Evolutionary conservation across 257 asterid genomes (phyloP).

Genomic region (Penstemon davidsonii): DNA sequence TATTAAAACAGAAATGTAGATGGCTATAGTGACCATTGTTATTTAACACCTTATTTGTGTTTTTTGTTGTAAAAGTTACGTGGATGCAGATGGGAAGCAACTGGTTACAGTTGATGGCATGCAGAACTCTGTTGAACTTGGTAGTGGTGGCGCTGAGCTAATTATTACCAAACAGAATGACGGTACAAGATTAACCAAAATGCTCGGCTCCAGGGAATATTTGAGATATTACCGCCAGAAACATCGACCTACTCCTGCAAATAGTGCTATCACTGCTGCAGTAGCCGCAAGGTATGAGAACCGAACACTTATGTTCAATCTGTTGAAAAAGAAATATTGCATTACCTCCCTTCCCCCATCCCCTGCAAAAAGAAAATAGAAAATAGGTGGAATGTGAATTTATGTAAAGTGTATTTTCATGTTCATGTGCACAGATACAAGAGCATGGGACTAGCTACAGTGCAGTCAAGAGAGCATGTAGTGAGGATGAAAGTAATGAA

Average conservation of each 20-base stretch:
- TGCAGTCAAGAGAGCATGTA: conserved; percentile 68
- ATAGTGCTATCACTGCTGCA: conserved; percentile 47
- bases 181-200: conserved; percentile 47
- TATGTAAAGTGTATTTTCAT: not conserved
- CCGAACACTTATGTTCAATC: not conserved
- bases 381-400: not conserved
- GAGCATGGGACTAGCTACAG: conserved; percentile 88
- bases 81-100: conserved; percentile 67
- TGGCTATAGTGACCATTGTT: not conserved
- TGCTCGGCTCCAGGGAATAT: conserved; percentile 95
- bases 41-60: conserved; percentile 10
- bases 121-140: conserved; percentile 56
- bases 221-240: conserved; percentile 88
- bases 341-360: too few species aligned
- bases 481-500: conserved; percentile 79
- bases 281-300: conserved; percentile 64
- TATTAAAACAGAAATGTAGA: not conserved
- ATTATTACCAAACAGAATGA: conserved; percentile 46
- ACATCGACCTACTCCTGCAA: conserved; percentile 71
- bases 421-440: conserved; percentile 50
- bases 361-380: not conserved
- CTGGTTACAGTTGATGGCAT: conserved; percentile 52
- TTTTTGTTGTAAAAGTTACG: conserved; percentile 46
- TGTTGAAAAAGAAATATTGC: not conserved
- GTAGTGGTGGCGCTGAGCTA: conserved; percentile 82